Percentiles rank a stretch among this genome's conserved stretches.
These are phyloP conservation scores for Gigaspora rosea DNA, from an alignment of 192 early-diverging fungal genomes.

Conservation along the genomic window DNA sequence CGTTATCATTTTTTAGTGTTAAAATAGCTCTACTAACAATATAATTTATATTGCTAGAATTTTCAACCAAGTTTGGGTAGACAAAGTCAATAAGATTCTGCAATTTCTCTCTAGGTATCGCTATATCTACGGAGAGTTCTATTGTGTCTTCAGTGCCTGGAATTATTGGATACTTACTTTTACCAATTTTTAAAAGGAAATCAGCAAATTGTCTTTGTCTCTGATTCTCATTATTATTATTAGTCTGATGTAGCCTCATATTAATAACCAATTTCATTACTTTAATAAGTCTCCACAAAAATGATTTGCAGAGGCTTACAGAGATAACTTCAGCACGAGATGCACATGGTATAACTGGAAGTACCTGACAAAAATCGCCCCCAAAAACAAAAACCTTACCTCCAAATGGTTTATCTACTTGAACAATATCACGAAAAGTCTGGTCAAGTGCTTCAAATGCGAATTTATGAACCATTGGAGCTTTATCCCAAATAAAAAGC, in stretches of 20 bases:
- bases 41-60: conserved; percentile 11
- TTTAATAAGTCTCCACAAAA: conserved; percentile 29
- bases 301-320: conserved; percentile 22
- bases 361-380: conserved; percentile 28
- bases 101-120: neutral
- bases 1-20: conserved; percentile 29
- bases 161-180: neutral
- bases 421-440: conserved; percentile 19
- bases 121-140: neutral
- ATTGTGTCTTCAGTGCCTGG: neutral
- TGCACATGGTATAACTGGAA: conserved; percentile 26
- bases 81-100: conserved; percentile 17
- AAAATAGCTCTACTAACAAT: conserved; percentile 20
- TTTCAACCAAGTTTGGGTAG: conserved; percentile 3
- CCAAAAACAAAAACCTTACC: conserved; percentile 24
- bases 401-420: conserved; percentile 20
- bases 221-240: neutral
- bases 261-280: conserved; percentile 33
- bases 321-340: neutral
- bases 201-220: conserved; percentile 18
- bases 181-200: neutral
- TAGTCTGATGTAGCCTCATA: conserved; percentile 25
- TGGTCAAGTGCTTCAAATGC: conserved; percentile 22
- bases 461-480: conserved; percentile 25
- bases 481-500: conserved; percentile 47